Percentiles rank a stretch among this genome's conserved stretches.
phyloP scores from a whole-genome alignment of 352 stramenopile genomes.

The Globisporangium irregulare region DNA sequence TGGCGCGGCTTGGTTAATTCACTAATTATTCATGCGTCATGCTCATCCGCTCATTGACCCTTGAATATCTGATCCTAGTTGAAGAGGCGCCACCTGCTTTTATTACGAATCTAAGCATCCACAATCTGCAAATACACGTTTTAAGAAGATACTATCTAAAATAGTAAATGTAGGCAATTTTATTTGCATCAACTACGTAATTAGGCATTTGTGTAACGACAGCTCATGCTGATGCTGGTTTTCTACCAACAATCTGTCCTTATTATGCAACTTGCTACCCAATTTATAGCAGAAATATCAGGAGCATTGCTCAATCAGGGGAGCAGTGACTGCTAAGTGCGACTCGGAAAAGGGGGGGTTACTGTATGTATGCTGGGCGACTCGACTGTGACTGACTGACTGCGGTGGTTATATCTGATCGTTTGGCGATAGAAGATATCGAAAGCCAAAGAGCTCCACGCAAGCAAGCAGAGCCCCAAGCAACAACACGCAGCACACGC shows the following conservation, averaged over 20 bases:
- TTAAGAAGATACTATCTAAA: not conserved
- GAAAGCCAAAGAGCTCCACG: conserved; percentile 12
- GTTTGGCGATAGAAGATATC: conserved; percentile 1
- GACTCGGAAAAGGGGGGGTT: conserved; percentile 1
- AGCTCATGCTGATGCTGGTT: not conserved
- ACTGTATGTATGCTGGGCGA: not conserved
- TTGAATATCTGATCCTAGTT: conserved; percentile 1
- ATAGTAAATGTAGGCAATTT: not conserved
- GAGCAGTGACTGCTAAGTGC: not conserved
- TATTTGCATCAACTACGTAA: not conserved
- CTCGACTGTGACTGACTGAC: not conserved
- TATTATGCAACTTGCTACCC: not conserved
- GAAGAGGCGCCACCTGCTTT: not conserved
- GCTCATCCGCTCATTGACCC: not conserved
- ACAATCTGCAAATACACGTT: not conserved
- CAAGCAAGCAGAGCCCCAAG: conserved; percentile 2
- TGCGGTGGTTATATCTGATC: not conserved
- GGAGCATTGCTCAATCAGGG: not conserved
- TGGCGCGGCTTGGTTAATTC: not conserved
- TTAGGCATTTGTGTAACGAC: not conserved
- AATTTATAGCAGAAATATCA: not conserved
- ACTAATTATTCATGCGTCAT: not conserved
- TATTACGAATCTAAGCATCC: not conserved
- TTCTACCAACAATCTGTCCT: not conserved
- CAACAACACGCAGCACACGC: conserved; percentile 10